These are phyloP conservation scores for Yamadazyma laniorum DNA, from an alignment of 805 yeast species.

Conservation along the genomic window DNA sequence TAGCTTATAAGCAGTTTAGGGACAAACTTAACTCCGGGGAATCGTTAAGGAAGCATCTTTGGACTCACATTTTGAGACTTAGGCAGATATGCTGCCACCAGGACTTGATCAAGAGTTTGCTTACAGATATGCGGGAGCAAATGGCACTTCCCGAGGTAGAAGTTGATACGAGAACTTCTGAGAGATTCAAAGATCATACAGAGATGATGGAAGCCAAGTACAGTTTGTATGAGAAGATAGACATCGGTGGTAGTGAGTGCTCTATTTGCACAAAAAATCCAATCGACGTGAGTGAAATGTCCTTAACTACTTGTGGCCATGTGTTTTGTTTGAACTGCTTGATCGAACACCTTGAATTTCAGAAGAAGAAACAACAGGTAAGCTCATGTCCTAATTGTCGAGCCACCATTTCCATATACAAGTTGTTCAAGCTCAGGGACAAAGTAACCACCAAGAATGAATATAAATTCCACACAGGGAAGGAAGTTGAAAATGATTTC, in stretches of 20 bases:
- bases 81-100: slow-evolving; percentile 90
- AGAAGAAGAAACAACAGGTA: slow-evolving; percentile 41
- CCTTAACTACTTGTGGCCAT: slow-evolving; percentile 79
- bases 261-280: slow-evolving; percentile 79
- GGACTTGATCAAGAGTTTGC: slow-evolving; percentile 53
- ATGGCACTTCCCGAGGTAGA: slow-evolving; percentile 13
- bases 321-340: slow-evolving; percentile 73
- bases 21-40: slow-evolving; percentile 64
- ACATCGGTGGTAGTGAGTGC: slow-evolving; percentile 56
- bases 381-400: slow-evolving; percentile 81
- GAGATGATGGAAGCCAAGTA: slow-evolving; percentile 27
- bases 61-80: slow-evolving; percentile 78
- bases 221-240: slow-evolving; percentile 26
- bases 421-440: slow-evolving; percentile 45
- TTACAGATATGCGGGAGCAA: slow-evolving; percentile 50
- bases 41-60: slow-evolving; percentile 67
- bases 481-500: slow-evolving; percentile 22
- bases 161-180: slow-evolving; percentile 1
- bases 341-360: slow-evolving; percentile 71
- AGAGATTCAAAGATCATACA: slow-evolving; percentile 18
- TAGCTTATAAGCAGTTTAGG: slow-evolving; percentile 62
- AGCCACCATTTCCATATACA: slow-evolving; percentile 45
- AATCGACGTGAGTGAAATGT: slow-evolving; percentile 49
- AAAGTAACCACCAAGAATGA: slow-evolving; percentile 23
- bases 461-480: slow-evolving; percentile 29